These are phyloP conservation scores for Ulvella scutata DNA, from an alignment of 139 green algal species.

Conservation along the genomic window DNA sequence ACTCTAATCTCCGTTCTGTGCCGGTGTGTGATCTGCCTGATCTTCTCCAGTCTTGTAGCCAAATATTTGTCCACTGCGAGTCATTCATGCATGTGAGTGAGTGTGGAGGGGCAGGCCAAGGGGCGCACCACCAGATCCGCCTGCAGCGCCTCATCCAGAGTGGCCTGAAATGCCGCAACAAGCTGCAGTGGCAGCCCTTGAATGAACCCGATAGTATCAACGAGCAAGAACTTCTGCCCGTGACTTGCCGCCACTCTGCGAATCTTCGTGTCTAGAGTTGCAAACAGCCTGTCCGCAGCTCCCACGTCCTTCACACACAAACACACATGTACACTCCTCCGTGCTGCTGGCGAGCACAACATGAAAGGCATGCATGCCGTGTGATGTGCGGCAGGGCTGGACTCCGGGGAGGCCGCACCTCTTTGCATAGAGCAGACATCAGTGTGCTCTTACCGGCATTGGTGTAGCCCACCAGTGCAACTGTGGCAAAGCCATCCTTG, in stretches of 20 bases:
- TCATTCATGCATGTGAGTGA: too few relatives aligned
- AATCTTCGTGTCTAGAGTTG: neutral
- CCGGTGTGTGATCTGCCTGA: too few relatives aligned
- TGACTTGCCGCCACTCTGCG: neutral
- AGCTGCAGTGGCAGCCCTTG: neutral
- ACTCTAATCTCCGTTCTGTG: too few relatives aligned
- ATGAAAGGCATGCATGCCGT: neutral
- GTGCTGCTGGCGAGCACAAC: too few relatives aligned
- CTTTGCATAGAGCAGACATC: conserved; percentile 6
- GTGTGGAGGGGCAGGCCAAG: too few relatives aligned
- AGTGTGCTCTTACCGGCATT: conserved; percentile 25
- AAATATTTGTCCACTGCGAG: too few relatives aligned
- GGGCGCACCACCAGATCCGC: neutral
- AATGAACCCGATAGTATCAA: neutral
- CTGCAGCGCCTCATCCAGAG: neutral
- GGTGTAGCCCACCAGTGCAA: conserved; percentile 44
- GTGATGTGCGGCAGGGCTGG: neutral
- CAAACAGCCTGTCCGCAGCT: neutral
- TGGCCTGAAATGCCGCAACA: neutral
- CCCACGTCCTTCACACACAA: neutral
- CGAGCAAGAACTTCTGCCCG: neutral
- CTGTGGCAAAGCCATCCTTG: conserved; percentile 13
- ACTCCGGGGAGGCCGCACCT: neutral
- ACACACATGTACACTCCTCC: too few relatives aligned
- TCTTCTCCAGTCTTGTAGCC: too few relatives aligned